Evolutionary conservation across 2,329 filamentous ascomycete genomes (phyloP).

Genomic region (Fusarium poae): DNA sequence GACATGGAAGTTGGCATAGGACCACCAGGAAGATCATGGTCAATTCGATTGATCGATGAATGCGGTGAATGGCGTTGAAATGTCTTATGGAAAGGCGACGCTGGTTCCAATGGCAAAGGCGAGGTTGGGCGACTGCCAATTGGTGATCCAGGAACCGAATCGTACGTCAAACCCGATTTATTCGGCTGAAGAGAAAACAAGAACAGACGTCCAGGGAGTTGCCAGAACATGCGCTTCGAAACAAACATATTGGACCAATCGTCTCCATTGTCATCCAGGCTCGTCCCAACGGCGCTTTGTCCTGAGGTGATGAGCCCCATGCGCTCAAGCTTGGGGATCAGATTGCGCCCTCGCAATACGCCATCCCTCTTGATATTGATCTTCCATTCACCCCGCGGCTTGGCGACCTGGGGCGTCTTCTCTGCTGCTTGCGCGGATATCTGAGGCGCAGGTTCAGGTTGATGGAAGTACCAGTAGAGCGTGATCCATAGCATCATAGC

Average conservation of each 20-base stretch:
- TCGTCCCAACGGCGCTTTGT: constrained; percentile 79
- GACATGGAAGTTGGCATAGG: constrained; percentile 54
- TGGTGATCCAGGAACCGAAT: constrained; percentile 64
- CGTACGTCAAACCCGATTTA: constrained; percentile 39
- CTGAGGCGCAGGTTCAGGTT: constrained; percentile 76
- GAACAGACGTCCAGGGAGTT: constrained; percentile 87
- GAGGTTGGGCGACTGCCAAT: constrained; percentile 67
- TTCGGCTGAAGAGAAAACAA: constrained; percentile 83
- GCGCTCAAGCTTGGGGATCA: constrained; percentile 90
- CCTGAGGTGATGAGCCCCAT: constrained; percentile 87
- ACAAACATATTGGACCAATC: constrained; percentile 87
- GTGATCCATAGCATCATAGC: constrained; percentile 98
- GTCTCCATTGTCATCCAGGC: constrained; percentile 70
- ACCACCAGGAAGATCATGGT: constrained; percentile 57
- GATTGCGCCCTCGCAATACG: constrained; percentile 84
- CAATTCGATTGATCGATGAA: constrained; percentile 44
- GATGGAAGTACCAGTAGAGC: constrained; percentile 97
- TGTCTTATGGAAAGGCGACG: constrained; percentile 29
- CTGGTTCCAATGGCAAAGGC: constrained; percentile 57
- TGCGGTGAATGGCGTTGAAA: constrained; percentile 50
- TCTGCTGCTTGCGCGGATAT: constrained; percentile 73
- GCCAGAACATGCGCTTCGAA: constrained; percentile 87
- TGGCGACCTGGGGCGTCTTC: constrained; percentile 75
- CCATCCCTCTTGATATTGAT: constrained; percentile 88
- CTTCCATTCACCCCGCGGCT: constrained; percentile 86